phyloP scores from a whole-genome alignment of 768 basidiomycete species.

The Trametopsis cervina region DNA sequence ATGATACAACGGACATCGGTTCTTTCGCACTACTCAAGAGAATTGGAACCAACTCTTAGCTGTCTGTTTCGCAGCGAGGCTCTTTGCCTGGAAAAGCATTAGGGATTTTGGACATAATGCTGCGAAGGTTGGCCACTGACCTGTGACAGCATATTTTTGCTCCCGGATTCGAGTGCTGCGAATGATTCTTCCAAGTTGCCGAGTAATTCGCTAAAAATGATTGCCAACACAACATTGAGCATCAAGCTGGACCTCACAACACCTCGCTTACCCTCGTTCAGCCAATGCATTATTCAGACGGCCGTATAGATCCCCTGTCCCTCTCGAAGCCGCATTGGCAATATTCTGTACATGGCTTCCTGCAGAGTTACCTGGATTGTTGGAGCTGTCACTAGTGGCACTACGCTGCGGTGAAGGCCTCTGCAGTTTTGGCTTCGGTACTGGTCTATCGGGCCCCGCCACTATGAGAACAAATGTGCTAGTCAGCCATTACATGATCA shows the following conservation, averaged over 20 bases:
- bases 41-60: conserved; percentile 64
- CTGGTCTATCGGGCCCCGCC: conserved; percentile 58
- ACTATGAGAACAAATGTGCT: conserved; percentile 31
- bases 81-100: conserved; percentile 42
- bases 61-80: conserved; percentile 53
- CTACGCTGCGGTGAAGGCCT: background rate
- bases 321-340: conserved; percentile 19
- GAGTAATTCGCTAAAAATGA: conserved; percentile 46
- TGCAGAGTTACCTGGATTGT: conserved; percentile 2
- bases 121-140: conserved; percentile 24
- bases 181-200: conserved; percentile 56
- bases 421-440: conserved; percentile 29
- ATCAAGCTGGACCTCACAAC: no score
- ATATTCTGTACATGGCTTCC: conserved; percentile 12
- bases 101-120: background rate
- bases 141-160: conserved; percentile 59
- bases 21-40: no score
- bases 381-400: background rate
- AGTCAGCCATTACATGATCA: background rate
- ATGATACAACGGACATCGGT: no score
- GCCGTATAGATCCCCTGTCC: conserved; percentile 23
- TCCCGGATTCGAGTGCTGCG: conserved; percentile 58
- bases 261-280: conserved; percentile 57
- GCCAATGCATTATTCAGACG: conserved; percentile 39
- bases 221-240: no score